phyloP scores from a whole-genome alignment of 352 stramenopile genomes.

The Thalassiosira livingstoniorum region DNA sequence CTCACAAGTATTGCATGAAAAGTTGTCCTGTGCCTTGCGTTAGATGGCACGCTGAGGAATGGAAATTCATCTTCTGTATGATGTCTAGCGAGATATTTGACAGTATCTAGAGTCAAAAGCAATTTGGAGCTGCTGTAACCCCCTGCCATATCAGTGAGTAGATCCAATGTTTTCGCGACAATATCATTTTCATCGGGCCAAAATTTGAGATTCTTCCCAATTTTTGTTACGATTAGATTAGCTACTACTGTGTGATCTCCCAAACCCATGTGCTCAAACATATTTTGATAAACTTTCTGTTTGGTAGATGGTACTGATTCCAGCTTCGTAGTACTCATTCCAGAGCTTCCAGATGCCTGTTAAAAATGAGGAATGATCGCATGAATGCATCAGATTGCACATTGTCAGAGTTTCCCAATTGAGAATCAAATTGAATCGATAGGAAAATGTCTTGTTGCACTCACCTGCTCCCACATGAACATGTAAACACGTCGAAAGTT shows the following conservation, averaged over 20 bases:
- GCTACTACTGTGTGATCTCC: constrained; percentile 96
- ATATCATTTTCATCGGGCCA: constrained; percentile 96
- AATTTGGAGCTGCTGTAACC: constrained; percentile 97
- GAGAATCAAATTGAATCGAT: background rate
- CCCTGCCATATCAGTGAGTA: constrained; percentile 97
- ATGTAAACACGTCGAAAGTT: constrained; percentile 87
- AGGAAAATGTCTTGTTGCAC: too few species aligned
- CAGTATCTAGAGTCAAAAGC: constrained; percentile 95
- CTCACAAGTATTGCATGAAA: constrained; percentile 97
- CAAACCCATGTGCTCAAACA: constrained; percentile 97
- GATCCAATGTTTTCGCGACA: constrained; percentile 93
- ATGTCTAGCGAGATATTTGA: constrained; percentile 96
- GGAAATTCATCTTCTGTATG: constrained; percentile 97
- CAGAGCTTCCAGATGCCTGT: constrained; percentile 42
- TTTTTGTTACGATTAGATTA: constrained; percentile 98
- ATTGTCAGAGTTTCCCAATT: background rate
- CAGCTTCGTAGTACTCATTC: constrained; percentile 85
- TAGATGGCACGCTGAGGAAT: constrained; percentile 93
- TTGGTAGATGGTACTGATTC: constrained; percentile 90
- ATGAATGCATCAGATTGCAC: background rate
- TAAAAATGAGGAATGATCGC: background rate
- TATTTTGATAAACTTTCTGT: constrained; percentile 95
- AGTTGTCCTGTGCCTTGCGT: constrained; percentile 95
- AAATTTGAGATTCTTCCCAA: constrained; percentile 99
- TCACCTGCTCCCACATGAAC: constrained; percentile 87